Evolutionary conservation across 106 monocot species (phyloP), one percentile per base, ranked within the genome.

Genomic region (Dactylorhiza incarnata): DNA sequence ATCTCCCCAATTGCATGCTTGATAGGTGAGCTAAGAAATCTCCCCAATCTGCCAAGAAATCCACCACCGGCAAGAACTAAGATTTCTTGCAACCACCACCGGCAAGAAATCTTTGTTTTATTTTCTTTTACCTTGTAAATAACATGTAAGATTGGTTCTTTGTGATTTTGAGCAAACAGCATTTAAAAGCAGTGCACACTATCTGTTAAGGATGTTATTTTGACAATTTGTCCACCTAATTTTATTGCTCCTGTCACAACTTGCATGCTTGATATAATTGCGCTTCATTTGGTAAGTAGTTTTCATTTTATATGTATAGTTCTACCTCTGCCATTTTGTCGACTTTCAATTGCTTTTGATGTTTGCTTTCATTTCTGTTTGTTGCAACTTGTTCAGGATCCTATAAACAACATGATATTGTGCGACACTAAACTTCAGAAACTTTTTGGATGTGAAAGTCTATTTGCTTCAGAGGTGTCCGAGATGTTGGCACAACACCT

Each of bases 371-470:
- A 54, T n/a, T 49, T 48, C 37, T 66, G 8, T 43, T 77, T 81
- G 58, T 24, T 77, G 63, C 68, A 16, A 73, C 63, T 14, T 68
- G 26, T 56, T 72, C 49, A 87, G 87, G 87, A 87, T 69, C 50
- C 76, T 45, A 51, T 15, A 23, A 76, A 78, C 71, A 56, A 73
- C 23, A 66, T 74, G 43, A 79, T 87, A 79, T 9, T 74, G 22
- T 87, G 87, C 68, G 87, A 87, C 66, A 72, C 66, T 45, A 87
- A 84, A 76, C 79, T 87, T 81, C 81, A 84, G 45, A 78, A 84
- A 73, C 78, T 87, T 37, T 84, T 87, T 82, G 84, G 87, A 16
- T 84, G 81, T 75, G 87, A 87, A 62, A 87, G 68, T 53, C 55
- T 84, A 54, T 76, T 81, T 67, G 45, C 68, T 53, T 49, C 77